Base-by-base conservation (phyloP, 1,284 basidiomycete species). In the Leccinum subrobustum region DNA sequence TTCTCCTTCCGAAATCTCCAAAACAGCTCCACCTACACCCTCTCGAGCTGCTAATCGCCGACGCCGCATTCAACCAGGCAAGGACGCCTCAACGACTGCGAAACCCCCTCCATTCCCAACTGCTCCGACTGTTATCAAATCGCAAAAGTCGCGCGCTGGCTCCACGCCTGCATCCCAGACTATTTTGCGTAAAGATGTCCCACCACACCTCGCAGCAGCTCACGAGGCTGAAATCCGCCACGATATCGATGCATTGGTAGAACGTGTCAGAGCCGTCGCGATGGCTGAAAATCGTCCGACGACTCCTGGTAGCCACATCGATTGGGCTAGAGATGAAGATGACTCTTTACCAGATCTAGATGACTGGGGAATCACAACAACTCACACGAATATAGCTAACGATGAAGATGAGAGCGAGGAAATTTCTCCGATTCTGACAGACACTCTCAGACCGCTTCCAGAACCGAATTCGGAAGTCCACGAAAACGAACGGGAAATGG, bases 311-410 rank as follows among this genome's bases (percentile, higher is more conserved):
- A 89, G 85, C 63, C 89, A 91, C 63, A 88, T 92, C 58, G 91
- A 93, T 73, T 93, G 91, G 91, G 91, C 91, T 31, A 87, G 86
- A 33, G 89, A 92, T 62, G 90, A 92, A 61, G 91, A 92, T 64
- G 90, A 91, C 68, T 86, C 83, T 66, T 76, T 93, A 5, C 91
- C 91, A 11, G 90, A 92, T 75, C 78, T 93, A 20, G 84, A 92
- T 68, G 91, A 93, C 69, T 92, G 91, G 91, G 90, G 88, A 29
- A 81, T 90, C 47, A 79, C 78, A 33, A 78, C 84, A 18, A 73
- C 66, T 25, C 70, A 73, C 56, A 68, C 68, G 37, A 61, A 58
- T 62, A 42, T 42, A 18, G 59, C 54, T 5, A 44, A 4, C 4
- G 60, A 64, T 39, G 57, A 63, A 57, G 62, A 66, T 59, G 58